Evolutionary conservation across 2,329 filamentous ascomycete species (phyloP), one percentile per base, ranked within the genome.

Genomic region (Blumeriella jaapii): DNA sequence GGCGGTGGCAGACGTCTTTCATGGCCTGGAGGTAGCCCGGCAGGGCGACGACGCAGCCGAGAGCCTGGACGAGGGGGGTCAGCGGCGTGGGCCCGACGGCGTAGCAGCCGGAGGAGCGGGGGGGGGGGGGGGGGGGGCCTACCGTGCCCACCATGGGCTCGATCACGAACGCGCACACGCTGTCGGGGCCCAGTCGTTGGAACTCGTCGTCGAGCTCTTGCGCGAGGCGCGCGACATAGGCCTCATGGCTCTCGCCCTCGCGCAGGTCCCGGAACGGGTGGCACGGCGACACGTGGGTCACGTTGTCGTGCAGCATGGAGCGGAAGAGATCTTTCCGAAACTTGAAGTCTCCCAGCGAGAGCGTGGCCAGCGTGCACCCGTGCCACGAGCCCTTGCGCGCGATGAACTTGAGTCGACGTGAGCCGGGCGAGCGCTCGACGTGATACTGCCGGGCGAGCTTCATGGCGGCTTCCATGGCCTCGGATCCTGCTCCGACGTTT

Each of bases 91-190:
- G n/a, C n/a, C n/a, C n/a, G n/a, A n/a, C n/a, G n/a, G n/a, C n/a
- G n/a, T n/a, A n/a, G n/a, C n/a, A n/a, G n/a, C n/a, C n/a, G n/a
- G n/a, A n/a, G n/a, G n/a, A n/a, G n/a, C n/a, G n/a, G n/a, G n/a
- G n/a, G n/a, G n/a, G n/a, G n/a, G n/a, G n/a, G n/a, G n/a, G n/a
- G n/a, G n/a, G n/a, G n/a, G n/a, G n/a, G n/a, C n/a, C n/a, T n/a
- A n/a, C n/a, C n/a, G 78, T 74, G 3, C 80, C 78, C 32, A 78
- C 74, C 3, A 83, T 64, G 0, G 78, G 74, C 51, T 84, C 78
- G 2, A 69, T 68, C 23, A 83, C 62, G 44, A 84, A 80, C 2
- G 69, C 78, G 30, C 69, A 71, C 2, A 84, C 76, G 0, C 62
- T 80, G 1, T 71, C 60, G 0, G 76, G 68, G 0, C 74, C 78